phyloP scores from a whole-genome alignment of 106 monocot genomes.

The Hemerocallis citrina region DNA sequence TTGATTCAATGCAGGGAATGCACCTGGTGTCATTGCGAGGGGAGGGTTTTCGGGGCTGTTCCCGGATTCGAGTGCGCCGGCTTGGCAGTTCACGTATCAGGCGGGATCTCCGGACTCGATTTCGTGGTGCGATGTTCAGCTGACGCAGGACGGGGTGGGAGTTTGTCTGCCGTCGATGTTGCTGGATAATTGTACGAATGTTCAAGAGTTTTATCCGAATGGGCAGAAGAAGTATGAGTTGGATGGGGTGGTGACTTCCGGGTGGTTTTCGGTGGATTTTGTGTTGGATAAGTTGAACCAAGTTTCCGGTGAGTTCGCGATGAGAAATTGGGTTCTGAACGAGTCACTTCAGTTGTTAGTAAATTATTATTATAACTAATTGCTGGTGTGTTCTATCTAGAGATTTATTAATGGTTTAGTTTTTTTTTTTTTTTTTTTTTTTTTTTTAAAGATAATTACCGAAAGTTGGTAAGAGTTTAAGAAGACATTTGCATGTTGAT shows the following conservation, averaged over 20 bases:
- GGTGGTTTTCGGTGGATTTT: constrained; percentile 38
- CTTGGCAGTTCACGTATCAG: constrained; percentile 9
- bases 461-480: too few relatives aligned
- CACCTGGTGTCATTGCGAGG: constrained; percentile 32
- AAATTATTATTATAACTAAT: too few relatives aligned
- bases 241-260: constrained; percentile 19
- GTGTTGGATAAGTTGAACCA: constrained; percentile 9
- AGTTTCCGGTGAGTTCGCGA: constrained; percentile 27
- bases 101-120: constrained; percentile 12
- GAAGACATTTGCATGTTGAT: too few relatives aligned
- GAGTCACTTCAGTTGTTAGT: too few relatives aligned
- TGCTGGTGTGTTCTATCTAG: too few relatives aligned
- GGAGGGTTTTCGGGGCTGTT: constrained; percentile 61
- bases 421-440: too few relatives aligned
- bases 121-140: constrained; percentile 45
- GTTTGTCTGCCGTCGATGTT: constrained; percentile 31
- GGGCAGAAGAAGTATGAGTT: constrained; percentile 10
- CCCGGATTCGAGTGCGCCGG: constrained; percentile 29
- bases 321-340: too few relatives aligned
- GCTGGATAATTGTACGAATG: constrained; percentile 29
- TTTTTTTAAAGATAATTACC: too few relatives aligned
- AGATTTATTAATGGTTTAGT: too few relatives aligned
- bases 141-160: constrained; percentile 43
- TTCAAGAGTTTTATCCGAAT: neutral
- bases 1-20: constrained; percentile 17